These are phyloP conservation scores for Penicillium taxi DNA, from an alignment of 495 filamentous ascomycete species.

Conservation along the genomic window DNA sequence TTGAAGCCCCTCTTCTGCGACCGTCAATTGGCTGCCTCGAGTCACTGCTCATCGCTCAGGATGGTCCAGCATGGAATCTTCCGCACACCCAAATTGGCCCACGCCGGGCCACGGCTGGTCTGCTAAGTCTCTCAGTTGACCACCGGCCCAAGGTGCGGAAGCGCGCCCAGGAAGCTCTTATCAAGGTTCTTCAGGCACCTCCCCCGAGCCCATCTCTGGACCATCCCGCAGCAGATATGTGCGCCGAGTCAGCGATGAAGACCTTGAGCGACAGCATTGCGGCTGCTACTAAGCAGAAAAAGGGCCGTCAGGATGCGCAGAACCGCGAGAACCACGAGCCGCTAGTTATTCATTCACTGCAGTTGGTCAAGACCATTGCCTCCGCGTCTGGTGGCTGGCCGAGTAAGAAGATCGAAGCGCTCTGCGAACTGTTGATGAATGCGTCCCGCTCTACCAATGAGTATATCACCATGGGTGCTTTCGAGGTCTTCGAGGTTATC, in stretches of 20 bases:
- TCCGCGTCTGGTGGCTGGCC: conserved; percentile 88
- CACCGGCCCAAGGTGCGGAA: conserved; percentile 92
- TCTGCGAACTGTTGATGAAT: conserved; percentile 80
- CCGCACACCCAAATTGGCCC: conserved; percentile 77
- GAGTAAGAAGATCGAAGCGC: conserved; percentile 84
- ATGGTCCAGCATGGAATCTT: conserved; percentile 78
- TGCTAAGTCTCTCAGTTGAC: conserved; percentile 75
- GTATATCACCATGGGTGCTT: conserved; percentile 89
- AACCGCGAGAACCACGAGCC: conserved; percentile 60
- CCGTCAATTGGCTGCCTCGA: conserved; percentile 92
- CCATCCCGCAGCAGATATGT: conserved; percentile 92
- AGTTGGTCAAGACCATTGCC: conserved; percentile 82
- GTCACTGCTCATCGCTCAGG: conserved; percentile 78
- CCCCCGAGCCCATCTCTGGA: conserved; percentile 87
- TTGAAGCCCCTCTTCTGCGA: conserved; percentile 77
- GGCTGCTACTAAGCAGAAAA: conserved; percentile 58
- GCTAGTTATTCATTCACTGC: conserved; percentile 78
- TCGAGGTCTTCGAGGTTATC: conserved; percentile 94
- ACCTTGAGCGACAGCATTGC: conserved; percentile 62
- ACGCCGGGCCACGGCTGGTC: conserved; percentile 78
- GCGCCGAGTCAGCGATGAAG: conserved; percentile 77
- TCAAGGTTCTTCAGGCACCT: conserved; percentile 68
- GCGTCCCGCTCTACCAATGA: conserved; percentile 86
- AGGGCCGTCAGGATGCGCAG: conserved; percentile 42
- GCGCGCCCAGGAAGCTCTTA: conserved; percentile 82